Base-by-base conservation (phyloP, 208 protist species). In the Trypanosoma conorhini region DNA sequence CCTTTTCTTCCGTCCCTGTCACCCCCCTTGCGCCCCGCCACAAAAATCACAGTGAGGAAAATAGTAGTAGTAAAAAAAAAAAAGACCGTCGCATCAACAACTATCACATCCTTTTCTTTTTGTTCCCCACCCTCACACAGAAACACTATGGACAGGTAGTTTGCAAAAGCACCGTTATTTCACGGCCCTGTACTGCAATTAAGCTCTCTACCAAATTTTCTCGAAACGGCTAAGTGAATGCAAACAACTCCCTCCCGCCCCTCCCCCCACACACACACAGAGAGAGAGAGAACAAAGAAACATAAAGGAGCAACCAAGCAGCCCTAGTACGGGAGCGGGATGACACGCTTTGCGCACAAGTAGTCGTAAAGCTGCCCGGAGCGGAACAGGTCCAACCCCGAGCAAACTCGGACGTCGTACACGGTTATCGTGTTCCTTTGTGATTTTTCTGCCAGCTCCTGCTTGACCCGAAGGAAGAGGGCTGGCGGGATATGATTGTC, bases 401-500 rank as follows among this genome's bases (percentile, higher is more conserved):
- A 92, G 33, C 72, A 83, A 30, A 93, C 85, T 44, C 93, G 87
- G 3, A 96, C 75, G 65, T 96, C 93, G 76, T 95, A 97, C 28
- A 90, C 73, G 24, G 87, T 96, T 59, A 97, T 81, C 10, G 81
- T 74, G 42, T 65, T 76, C 51, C 72, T 82, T 62, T 94, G 81
- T 3, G 84, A 66, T 81, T 89, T 90, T 59, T 96, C 86, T 22
- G 82, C 56, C 78, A 95, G 84, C 72, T 95, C 87, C 62, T 92
- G 78, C 76, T 94, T 94, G 8, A 94, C 80, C 26, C 91, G 89
- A 35, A 97, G 80, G 76, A 92, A 97, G 31, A 94, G 82, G 5
- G 77, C 81, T 12, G 93, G 93, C 0, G 93, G 88, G 56, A 96
- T 89, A 79, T 97, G 93, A 65, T 85, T 81, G 63, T 94, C 89